A percentile compares a stretch with the other conserved stretches of the same genome.
Conservation (phyloP, 169 alveolate genomes). For the Babesia bovis region DNA sequence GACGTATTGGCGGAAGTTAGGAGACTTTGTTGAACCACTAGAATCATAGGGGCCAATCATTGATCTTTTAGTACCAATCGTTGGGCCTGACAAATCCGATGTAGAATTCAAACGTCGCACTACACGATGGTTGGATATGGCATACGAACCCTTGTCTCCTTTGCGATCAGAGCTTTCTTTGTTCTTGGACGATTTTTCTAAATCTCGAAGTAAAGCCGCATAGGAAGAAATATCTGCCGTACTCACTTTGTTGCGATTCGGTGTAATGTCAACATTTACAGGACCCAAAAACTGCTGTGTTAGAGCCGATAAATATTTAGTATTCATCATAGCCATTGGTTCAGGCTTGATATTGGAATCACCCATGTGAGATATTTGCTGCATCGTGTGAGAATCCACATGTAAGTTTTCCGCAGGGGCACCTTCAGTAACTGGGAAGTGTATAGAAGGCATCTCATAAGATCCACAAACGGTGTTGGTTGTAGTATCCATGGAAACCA, state of each 20-base stretch:
- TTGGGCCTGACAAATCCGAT: no score
- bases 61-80: neutral
- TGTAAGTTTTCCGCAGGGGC: neutral
- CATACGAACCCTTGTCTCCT: neutral
- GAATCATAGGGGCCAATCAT: neutral
- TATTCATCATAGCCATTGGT: neutral
- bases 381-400: neutral
- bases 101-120: neutral
- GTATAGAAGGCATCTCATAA: neutral
- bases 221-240: slow-evolving; percentile 8
- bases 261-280: neutral
- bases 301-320: neutral
- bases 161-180: neutral
- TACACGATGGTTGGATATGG: neutral
- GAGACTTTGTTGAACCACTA: no score
- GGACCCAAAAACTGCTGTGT: slow-evolving; percentile 9
- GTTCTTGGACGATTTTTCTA: slow-evolving; percentile 5
- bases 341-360: neutral
- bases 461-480: neutral
- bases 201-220: neutral
- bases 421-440: neutral
- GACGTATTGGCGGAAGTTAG: no score
- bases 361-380: neutral
- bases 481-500: neutral
- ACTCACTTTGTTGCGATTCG: neutral